Base-by-base conservation (phyloP, 495 filamentous ascomycete species). In the Aspergillus egyptiacus region DNA sequence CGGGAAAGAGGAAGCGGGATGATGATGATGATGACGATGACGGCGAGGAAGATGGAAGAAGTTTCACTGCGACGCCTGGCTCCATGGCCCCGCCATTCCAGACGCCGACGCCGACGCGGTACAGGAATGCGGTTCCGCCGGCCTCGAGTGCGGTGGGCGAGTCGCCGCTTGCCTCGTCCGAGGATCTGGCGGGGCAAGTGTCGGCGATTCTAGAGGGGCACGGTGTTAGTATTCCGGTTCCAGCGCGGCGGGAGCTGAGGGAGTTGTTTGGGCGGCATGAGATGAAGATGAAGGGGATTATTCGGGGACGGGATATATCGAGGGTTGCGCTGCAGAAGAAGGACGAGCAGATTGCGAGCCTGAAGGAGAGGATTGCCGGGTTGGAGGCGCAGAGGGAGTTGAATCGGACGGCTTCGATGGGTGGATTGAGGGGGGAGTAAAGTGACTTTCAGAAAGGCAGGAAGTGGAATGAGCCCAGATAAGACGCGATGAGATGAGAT, bases 241-340 rank as follows among this genome's bases (percentile, higher is more conserved):
- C 61, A 15, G 68, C 71, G 5, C 67, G 56, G 10, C 62, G 70
- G 7, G 69, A 66, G 20, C 42, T 85, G 2, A 67, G 69, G 2
- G 53, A 57, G 18, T 55, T 79, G 3, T 65, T 89, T 14, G 74
- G 80, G 27, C 70, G 62, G 30, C 74, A 85, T 52, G 77, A 80
- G 9, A 59, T 80, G 42, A 72, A 69, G 31, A 70, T 64, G 6
- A 71, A 68, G 50, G 85, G 85, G 1, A 71, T 86, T 15, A 68
- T 73, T 22, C 72, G 72, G 3, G 83, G 81, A 0, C 63, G 86
- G 5, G 85, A 91, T 46, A 75, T 83, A 17, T 68, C 78, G 1
- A 63, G 87, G 20, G 64, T 72, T 1, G 74, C 76, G 5, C 51
- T 85, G n/a, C 81, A 78, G 58, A 72, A 70, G 19, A 82, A 83